Evolutionary conservation across 768 basidiomycete genomes (phyloP), one percentile per base, ranked within the genome.

Genomic region (Dioszegia aurantiaca): DNA sequence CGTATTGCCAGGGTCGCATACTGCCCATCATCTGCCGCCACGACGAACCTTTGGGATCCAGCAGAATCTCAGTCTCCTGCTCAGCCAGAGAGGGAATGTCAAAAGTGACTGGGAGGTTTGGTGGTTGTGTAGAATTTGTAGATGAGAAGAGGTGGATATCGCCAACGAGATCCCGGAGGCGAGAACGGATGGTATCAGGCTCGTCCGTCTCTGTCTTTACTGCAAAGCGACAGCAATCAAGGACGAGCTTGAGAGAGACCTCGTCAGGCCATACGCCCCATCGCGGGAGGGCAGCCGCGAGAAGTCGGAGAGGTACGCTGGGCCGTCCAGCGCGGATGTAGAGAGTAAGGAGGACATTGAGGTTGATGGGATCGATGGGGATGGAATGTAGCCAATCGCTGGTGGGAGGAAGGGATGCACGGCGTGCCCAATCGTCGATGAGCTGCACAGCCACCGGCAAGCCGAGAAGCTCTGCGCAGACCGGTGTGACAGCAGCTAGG

Each of bases 221-320:
- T 3, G 84, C 83, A 17, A 81, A 77, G 2, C 84, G 79, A 1
- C 86, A 85, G 1, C 84, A 79, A 52, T 84, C 81, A 46, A 90
- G 80, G 11, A 90, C 68, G 53, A 85, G 78, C 42, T 80, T 79
- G 52, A 90, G 81, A 28, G 86, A 83, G 48, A 75, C 71, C 17
- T 80, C 72, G 44, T 86, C 82, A 0, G 85, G 86, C 2, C 77
- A 71, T 0, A 85, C 77, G 4, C 78, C 80, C 70, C 87, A 91
- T 2, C 89, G 72, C 0, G 74, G 65, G 3, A 78, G 77, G 76
- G 88, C 82, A 24, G 83, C 75, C n/a, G 86, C 84, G 86, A 87
- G 90, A 1, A 89, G 66, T 14, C 68, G 58, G 16, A 67, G 56
- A 2, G 70, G 64, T 0, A 67, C 36, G 16, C 52, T 52, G 16